These are phyloP conservation scores for Aaosphaeria arxii DNA, from an alignment of 2,329 filamentous ascomycete species.

Conservation along the genomic window DNA sequence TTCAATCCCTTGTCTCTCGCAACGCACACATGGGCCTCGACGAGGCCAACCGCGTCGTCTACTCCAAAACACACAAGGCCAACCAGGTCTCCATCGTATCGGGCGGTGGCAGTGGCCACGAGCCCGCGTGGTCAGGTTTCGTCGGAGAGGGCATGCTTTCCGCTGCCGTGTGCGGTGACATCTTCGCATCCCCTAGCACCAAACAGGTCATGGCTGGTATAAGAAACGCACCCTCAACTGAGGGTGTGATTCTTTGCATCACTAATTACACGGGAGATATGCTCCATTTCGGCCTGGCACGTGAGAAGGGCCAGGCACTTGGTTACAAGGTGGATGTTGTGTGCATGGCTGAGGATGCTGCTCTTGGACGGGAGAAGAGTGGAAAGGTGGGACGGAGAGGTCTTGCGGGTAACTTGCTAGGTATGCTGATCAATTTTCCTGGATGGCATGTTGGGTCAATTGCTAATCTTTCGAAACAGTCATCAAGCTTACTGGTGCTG, in stretches of 20 bases:
- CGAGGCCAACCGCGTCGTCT: constrained; percentile 47
- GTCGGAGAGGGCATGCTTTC: constrained; percentile 49
- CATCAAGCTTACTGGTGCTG: constrained; percentile 46
- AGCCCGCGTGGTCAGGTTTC: constrained; percentile 49
- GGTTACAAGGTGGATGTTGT: constrained; percentile 47
- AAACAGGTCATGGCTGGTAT: constrained; percentile 52
- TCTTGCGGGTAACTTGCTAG: constrained; percentile 50
- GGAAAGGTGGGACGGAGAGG: constrained; percentile 49
- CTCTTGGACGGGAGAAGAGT: constrained; percentile 48
- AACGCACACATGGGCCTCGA: constrained; percentile 46
- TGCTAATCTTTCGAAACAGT: constrained; percentile 29
- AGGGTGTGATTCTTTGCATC: constrained; percentile 48
- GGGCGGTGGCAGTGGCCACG: constrained; percentile 48
- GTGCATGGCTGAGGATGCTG: constrained; percentile 50
- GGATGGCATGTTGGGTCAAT: background rate
- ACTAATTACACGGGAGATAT: constrained; percentile 52
- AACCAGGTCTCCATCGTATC: constrained; percentile 46
- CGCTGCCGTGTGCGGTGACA: constrained; percentile 48
- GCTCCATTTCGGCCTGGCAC: constrained; percentile 49
- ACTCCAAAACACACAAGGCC: constrained; percentile 43
- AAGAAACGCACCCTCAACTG: constrained; percentile 43
- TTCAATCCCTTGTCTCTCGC: constrained; percentile 46
- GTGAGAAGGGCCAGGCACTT: constrained; percentile 45
- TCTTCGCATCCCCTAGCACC: constrained; percentile 48
- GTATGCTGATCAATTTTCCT: constrained; percentile 12